Base-by-base conservation (phyloP, 805 yeast genomes). In the Yamadazyma akitaensis region DNA sequence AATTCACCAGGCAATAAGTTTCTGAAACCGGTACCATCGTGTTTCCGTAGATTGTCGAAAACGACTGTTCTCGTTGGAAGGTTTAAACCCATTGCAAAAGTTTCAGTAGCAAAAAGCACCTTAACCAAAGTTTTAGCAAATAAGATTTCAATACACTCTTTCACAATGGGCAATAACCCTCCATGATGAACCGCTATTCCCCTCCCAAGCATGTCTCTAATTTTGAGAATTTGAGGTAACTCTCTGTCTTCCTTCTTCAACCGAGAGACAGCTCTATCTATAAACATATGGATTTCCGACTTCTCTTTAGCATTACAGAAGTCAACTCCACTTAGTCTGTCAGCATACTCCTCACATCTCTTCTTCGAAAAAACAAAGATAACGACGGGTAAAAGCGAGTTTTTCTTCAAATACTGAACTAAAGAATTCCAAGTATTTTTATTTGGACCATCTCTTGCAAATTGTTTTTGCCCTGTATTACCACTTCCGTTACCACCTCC, bases 41-140 rank as follows among this genome's bases (percentile, higher is more conserved):
- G 96, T 60, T 94, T 94, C 54, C 92, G 72, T 42, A 85, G 70
- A 40, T 85, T 88, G 51, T 89, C 80, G 63, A 94, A 94, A 0
- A 92, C 91, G 31, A 94, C 99, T 0, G 99, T 94, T 68, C 96
- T 82, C 0, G 99, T 92, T 11, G 99, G 99, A 60, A 94, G 72
- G 62, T 94, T 94, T 62, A 94, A 77, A 12, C 99, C 99, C 98
- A 94, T 94, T 6, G 99, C 98, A 74, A 94, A 92, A 0, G 99
- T 94, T 65, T 94, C 99, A 0, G 99, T 94, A 0, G 99, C 98
- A 70, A 94, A 94, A 43, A 94, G 70, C 1, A 92, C 94, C 63
- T 90, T 91, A 37, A 94, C 87, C 43, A 92, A 73, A 0, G 96
- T 84, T 55, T 81, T 84, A 0, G 97, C 83, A 68, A 94, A 94